Evolutionary conservation across 2,329 filamentous ascomycete genomes (phyloP).

Genomic region (Penicillium thymicola): DNA sequence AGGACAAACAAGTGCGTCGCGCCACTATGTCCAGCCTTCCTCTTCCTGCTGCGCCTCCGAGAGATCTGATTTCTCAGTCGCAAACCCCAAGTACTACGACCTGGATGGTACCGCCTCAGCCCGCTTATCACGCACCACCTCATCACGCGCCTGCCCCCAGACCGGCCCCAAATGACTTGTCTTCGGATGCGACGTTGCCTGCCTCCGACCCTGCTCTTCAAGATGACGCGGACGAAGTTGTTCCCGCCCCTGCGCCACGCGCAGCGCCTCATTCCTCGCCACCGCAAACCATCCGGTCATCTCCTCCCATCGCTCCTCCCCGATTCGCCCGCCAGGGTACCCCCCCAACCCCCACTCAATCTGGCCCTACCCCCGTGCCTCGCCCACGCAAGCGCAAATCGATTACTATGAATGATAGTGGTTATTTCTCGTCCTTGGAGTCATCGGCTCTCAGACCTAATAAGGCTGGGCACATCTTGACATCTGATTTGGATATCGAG

Average conservation of each 20-base stretch:
- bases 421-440: slow-evolving; percentile 93
- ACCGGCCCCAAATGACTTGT: slow-evolving; percentile 52
- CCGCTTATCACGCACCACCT: slow-evolving; percentile 18
- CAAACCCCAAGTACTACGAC: slow-evolving; percentile 33
- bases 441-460: slow-evolving; percentile 79
- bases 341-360: slow-evolving; percentile 65
- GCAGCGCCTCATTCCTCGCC: slow-evolving; percentile 46
- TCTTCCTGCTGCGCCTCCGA: slow-evolving; percentile 33
- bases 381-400: slow-evolving; percentile 73
- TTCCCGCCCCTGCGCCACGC: slow-evolving; percentile 22
- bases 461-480: slow-evolving; percentile 61
- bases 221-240: slow-evolving; percentile 52
- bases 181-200: slow-evolving; percentile 74
- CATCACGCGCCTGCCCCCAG: slow-evolving; percentile 21
- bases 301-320: slow-evolving; percentile 72
- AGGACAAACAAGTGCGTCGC: slow-evolving; percentile 66
- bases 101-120: slow-evolving; percentile 35
- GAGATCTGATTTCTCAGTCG: slow-evolving; percentile 26
- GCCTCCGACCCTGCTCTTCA: slow-evolving; percentile 63
- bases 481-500: slow-evolving; percentile 70
- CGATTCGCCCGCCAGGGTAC: slow-evolving; percentile 63
- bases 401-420: slow-evolving; percentile 82
- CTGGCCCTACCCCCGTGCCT: slow-evolving; percentile 61
- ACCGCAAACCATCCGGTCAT: slow-evolving; percentile 70
- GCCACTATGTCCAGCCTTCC: slow-evolving; percentile 46